Evolutionary conservation across 192 early-diverging fungal genomes (phyloP).

Genomic region (Coemansia biformis): DNA sequence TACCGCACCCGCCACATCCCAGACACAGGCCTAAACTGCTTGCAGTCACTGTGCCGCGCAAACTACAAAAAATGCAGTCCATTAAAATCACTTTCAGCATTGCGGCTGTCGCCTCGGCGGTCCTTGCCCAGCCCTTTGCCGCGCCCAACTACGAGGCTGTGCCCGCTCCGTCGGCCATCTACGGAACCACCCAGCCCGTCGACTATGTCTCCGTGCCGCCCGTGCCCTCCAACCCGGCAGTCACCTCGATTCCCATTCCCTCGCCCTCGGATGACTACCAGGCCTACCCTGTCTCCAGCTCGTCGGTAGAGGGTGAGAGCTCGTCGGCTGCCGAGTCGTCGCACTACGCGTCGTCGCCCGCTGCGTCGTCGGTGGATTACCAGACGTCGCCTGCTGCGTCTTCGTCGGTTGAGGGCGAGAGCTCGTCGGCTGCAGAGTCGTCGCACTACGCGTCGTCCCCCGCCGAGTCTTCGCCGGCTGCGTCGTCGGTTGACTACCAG

Average conservation of each 20-base stretch:
- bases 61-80: constrained; percentile 23
- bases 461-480: neutral
- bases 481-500: too few species aligned
- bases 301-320: too few species aligned
- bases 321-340: neutral
- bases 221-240: constrained; percentile 1
- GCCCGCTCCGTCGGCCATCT: constrained; percentile 18
- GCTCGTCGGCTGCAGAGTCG: too few species aligned
- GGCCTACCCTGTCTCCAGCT: too few species aligned
- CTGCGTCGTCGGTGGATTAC: constrained; percentile 1
- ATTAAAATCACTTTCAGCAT: constrained; percentile 35
- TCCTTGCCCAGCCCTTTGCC: constrained; percentile 7
- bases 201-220: constrained; percentile 12
- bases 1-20: neutral
- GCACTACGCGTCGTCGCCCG: neutral
- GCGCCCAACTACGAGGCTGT: constrained; percentile 2
- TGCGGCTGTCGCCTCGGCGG: constrained; percentile 35
- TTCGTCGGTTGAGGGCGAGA: neutral
- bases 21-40: constrained; percentile 1
- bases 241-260: too few species aligned
- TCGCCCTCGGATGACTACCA: too few species aligned
- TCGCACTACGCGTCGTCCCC: neutral
- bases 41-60: constrained; percentile 1
- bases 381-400: constrained; percentile 4
- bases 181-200: constrained; percentile 12